Evolutionary conservation across 352 stramenopile genomes (phyloP), one percentile per base, ranked within the genome.

Genomic region (Pythium brachiatum): DNA sequence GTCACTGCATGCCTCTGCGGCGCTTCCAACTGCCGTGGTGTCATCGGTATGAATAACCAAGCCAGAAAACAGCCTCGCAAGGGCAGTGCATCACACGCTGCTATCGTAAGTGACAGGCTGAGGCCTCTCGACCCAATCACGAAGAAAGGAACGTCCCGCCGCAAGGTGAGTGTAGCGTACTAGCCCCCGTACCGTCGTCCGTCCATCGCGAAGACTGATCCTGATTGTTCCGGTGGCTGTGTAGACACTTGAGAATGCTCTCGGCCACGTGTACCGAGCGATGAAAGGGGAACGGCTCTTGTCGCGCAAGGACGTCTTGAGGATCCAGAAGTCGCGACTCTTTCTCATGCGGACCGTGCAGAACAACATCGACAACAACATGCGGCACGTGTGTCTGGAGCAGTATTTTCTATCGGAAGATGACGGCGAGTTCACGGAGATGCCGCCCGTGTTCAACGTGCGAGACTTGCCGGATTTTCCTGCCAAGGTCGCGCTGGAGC

Each of bases 1-100:
- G 83, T 89, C 47, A 90, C 74, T 0, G 72, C 83, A 62, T 93
- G 83, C 29, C 62, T 93, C 16, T 93, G 83, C 38, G 80, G 72
- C 1, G 60, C 81, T 2, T 20, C 53, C 1, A 86, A 88, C 54
- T 93, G 83, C 58, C 81, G 83, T n/a, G 78, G 85, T 18, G 75
- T 84, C 36, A 89, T 93, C 21, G 81, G 81, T 25, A 75, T 76
- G 57, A 93, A 93, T 64, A 93, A 90, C 60, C 72, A 69, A 32
- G 67, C 62, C 11, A 39, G 38, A 7, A 89, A 84, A 44, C 52
- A 70, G 38, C 53, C 46, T 26, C 55, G 62, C 12, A 64, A 64
- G 51, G 25, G 48, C 50, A 55, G 26, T 53, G 55, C 62, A 59
- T 69, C 62, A 61, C 57, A 65, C 39, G 34, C 57, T 18, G 46